Base-by-base conservation (phyloP, 2,329 filamentous ascomycete genomes). In the Colletotrichum sp. region DNA sequence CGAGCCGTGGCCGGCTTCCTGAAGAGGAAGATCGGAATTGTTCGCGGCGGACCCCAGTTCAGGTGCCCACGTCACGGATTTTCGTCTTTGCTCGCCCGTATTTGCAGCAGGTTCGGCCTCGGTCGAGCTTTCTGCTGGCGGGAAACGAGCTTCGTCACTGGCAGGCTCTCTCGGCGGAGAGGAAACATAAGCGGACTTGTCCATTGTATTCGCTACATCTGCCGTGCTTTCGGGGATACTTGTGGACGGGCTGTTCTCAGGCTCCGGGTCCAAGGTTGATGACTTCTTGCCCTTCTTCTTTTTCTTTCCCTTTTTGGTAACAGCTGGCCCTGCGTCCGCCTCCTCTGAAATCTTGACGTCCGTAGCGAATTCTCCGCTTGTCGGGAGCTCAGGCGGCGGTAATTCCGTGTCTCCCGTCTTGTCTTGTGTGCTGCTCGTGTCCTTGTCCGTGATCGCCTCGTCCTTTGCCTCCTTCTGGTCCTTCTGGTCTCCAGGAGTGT, bases 221-320 rank as follows among this genome's bases (percentile, higher is more conserved):
- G 73, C 59, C 73, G 73, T 59, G 63, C 36, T 64, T 75, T 65
- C 73, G 64, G 72, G 64, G 73, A 71, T 48, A 75, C 70, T 68
- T 71, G 72, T 71, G 68, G 72, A 71, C 48, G 72, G 48, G 68
- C 72, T 68, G 70, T 75, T 59, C 73, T 64, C 73, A 73, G 73
- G 52, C 74, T 76, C 74, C 72, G 61, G 74, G 63, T 76, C 74
- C 71, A 67, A 68, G 74, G 74, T 55, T 52, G 74, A 76, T 55
- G 74, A 70, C 63, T 76, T 76, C 52, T 75, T 76, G 71, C 66
- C 81, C 80, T 87, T 88, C 79, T 86, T 88, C 55, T 84, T 83
- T 76, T 84, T 84, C 68, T 83, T 84, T 64, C 83, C 81, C 81
- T 82, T 79, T 78, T 71, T 79, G 83, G 76, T 72, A 83, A 79